Evolutionary conservation across 805 yeast genomes (phyloP), one percentile per base, ranked within the genome.

Genomic region (Jamesozyma rosinii): DNA sequence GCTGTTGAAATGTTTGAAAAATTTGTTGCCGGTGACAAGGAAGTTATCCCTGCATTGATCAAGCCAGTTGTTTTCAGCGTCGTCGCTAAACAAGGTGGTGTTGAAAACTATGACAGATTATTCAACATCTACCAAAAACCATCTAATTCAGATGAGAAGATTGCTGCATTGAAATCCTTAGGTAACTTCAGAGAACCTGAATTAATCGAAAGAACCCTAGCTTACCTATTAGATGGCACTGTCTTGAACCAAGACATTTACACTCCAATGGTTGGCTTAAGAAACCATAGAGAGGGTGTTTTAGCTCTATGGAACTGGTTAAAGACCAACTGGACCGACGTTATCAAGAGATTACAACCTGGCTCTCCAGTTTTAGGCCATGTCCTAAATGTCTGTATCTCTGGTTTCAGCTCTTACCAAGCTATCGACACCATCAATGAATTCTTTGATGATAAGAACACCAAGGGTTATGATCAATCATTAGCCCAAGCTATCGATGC

Each of bases 271-370:
- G 75, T 68, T 46, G 88, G 90, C 33, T 67, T 86, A 68, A 70
- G 81, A 54, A 57, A 73, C 15, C 79, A 79, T 55, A 71, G 66
- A 45, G 69, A 66, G 33, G 95, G 95, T 67, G 69, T 81, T 46
- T 76, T 76, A 51, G 73, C 77, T 10, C 65, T 81, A 49, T 89
- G 88, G 85, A 44, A 56, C n/a, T 90, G 95, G 95, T 57, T 77
- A 54, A 71, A 73, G 53, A 54, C 46, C 11, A 79, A 88, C 63
- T 89, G 92, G 88, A 84, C 77, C 44, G 72, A 67, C 38, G 59
- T 90, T 48, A 64, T 67, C 53, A 71, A 76, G 60, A 68, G 72
- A 53, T 73, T 86, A 58, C 95, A 96, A 39, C 85, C 94, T 13
- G 81, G 85, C 13, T 72, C 82, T 48, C 72, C 87, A 27, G 76